Evolutionary conservation across 208 protist species (phyloP).

Genomic region (Tritrichomonas foetus): DNA sequence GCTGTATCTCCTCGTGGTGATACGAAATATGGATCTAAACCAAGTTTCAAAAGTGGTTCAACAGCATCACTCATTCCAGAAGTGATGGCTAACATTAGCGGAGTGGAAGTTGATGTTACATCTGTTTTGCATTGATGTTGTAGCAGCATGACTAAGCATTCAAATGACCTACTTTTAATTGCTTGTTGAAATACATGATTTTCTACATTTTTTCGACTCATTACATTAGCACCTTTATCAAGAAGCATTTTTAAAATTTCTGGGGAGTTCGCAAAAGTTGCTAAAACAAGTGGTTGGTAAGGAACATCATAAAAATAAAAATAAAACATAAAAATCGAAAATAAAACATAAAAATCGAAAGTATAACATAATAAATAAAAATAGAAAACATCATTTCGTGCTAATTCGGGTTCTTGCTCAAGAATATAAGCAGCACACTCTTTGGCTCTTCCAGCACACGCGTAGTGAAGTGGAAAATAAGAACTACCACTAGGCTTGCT

Average conservation of each 20-base stretch:
- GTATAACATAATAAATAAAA: neutral
- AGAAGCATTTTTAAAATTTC: slow-evolving; percentile 1
- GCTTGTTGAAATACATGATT: neutral
- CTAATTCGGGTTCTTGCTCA: neutral
- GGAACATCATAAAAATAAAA: neutral
- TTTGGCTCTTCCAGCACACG: neutral
- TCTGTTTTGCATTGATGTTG: neutral
- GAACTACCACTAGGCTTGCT: neutral
- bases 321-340: neutral
- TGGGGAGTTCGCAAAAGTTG: neutral
- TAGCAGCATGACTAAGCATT: neutral
- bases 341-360: no score
- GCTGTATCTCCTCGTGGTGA: neutral
- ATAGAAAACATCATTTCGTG: neutral
- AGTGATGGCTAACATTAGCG: neutral
- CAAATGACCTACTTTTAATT: neutral
- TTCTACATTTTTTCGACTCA: neutral
- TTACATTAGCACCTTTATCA: neutral
- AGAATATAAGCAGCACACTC: neutral
- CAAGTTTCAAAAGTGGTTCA: neutral
- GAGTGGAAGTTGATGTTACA: neutral
- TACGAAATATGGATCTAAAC: neutral
- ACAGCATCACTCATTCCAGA: neutral
- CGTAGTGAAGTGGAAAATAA: slow-evolving; percentile 15
- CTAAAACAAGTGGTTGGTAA: neutral